Base-by-base conservation (phyloP, 192 early-diverging fungal species). In the Coemansia sp. region DNA sequence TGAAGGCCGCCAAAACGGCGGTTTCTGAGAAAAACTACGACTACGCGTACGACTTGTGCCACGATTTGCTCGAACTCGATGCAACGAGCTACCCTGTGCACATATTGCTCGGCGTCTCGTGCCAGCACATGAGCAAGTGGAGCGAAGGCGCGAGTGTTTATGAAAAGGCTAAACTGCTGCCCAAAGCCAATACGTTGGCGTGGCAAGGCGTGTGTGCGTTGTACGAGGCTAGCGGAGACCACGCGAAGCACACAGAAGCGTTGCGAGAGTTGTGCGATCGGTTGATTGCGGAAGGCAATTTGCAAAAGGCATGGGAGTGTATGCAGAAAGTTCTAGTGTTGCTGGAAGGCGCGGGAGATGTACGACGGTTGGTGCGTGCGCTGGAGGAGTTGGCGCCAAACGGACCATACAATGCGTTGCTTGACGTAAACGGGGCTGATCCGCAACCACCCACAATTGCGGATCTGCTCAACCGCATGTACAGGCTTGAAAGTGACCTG, bases 161-260 rank as follows among this genome's bases (percentile, higher is more conserved):
- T 53, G 61, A 73, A 41, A 75, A 62, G 38, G 89, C 91, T 1
- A 85, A 88, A 58, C 71, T 74, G 22, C 67, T 84, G 62, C 83
- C 81, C 56, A 66, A 73, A 29, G 82, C 86, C 0, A 81, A 84
- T 26, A 58, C 75, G 1, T 77, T 92, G 7, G 91, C 88, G 10
- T 90, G 88, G 79, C 87, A 92, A 74, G 88, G 88, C 16, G 45
- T 85, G 1, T 78, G 77, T 24, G 85, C 84, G 37, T 84, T 92
- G 37, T 87, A 88, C 57, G 89, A 92, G 35, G 64, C 73, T 4
- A 23, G 61, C 10, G 55, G 55, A 2, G 57, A 66, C 45, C 39
- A 8, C 19, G 50, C 49, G 11, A 68, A 80, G 22, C 57, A 80
- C 66, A 49, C 65, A 23, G 22, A 38, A n/a, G 63, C 76, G n/a